Conservation (phyloP, 2,329 filamentous ascomycete species). For the Epichloe bromicola region DNA sequence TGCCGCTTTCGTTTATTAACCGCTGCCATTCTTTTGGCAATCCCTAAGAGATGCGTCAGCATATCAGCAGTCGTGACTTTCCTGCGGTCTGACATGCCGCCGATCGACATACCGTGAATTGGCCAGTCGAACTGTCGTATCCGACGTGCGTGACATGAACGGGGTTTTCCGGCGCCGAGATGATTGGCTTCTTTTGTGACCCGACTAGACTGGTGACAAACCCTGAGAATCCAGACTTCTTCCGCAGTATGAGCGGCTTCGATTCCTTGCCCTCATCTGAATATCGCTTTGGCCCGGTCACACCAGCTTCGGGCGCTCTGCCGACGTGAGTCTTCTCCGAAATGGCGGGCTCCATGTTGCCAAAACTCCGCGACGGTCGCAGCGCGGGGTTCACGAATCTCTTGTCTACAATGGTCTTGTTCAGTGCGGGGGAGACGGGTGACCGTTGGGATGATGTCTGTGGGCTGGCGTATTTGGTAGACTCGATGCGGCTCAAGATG, state of each 20-base stretch:
- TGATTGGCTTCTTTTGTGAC: conserved; percentile 79
- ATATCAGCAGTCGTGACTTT: not conserved
- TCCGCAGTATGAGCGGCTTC: conserved; percentile 51
- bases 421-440: conserved; percentile 21
- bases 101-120: conserved; percentile 62
- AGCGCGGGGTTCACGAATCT: conserved; percentile 40
- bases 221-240: conserved; percentile 80
- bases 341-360: conserved; percentile 24
- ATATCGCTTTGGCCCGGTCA: conserved; percentile 52
- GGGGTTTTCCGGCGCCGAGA: conserved; percentile 95
- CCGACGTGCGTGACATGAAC: conserved; percentile 97
- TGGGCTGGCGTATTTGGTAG: conserved; percentile 28
- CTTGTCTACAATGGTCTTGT: conserved; percentile 41
- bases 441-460: conserved; percentile 18
- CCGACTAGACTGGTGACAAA: conserved; percentile 76
- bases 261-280: conserved; percentile 63
- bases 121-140: conserved; percentile 89
- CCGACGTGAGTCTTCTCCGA: conserved; percentile 23
- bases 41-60: conserved; percentile 43
- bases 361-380: conserved; percentile 48
- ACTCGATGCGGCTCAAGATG: conserved; percentile 48
- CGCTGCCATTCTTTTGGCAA: conserved; percentile 97
- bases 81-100: not conserved
- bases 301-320: conserved; percentile 26
- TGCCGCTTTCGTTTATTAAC: conserved; percentile 87